Conservation (phyloP, 768 basidiomycete species). For the Leccinum fibrillosum region DNA sequence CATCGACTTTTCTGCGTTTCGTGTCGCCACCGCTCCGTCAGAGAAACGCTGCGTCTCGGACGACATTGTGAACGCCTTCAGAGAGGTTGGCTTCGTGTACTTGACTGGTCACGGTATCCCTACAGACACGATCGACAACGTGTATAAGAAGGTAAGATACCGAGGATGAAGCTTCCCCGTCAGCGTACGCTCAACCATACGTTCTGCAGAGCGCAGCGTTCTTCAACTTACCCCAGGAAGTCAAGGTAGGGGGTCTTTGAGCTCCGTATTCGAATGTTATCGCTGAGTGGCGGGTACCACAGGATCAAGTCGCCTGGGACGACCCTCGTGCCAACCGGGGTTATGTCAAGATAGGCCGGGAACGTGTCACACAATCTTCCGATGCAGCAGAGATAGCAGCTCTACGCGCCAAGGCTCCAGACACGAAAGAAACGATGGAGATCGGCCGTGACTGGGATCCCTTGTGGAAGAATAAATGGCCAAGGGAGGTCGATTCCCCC, state of each 20-base stretch:
- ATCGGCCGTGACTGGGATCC: constrained; percentile 84
- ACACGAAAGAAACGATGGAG: constrained; percentile 85
- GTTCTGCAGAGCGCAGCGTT: constrained; percentile 65
- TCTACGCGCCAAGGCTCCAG: constrained; percentile 72
- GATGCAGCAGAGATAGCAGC: constrained; percentile 70
- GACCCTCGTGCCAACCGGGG: constrained; percentile 85
- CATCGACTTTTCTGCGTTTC: constrained; percentile 73
- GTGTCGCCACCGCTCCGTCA: constrained; percentile 41
- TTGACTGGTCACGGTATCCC: constrained; percentile 71
- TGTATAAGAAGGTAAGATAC: constrained; percentile 58
- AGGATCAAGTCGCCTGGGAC: constrained; percentile 74
- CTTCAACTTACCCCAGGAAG: constrained; percentile 59
- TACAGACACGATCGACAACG: constrained; percentile 48
- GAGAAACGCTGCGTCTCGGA: constrained; percentile 64
- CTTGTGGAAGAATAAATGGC: constrained; percentile 81
- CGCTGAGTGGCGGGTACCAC: not conserved
- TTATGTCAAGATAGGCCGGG: constrained; percentile 77
- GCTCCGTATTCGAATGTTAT: not conserved
- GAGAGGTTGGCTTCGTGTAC: constrained; percentile 79
- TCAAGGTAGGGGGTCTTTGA: constrained; percentile 44
- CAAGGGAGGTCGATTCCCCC: constrained; percentile 56
- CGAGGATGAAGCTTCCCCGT: constrained; percentile 1
- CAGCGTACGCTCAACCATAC: not conserved
- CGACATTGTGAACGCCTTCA: constrained; percentile 73
- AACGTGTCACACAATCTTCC: constrained; percentile 73